Base-by-base conservation (phyloP, 495 filamentous ascomycete genomes). In the Wilcoxina mikolae region DNA sequence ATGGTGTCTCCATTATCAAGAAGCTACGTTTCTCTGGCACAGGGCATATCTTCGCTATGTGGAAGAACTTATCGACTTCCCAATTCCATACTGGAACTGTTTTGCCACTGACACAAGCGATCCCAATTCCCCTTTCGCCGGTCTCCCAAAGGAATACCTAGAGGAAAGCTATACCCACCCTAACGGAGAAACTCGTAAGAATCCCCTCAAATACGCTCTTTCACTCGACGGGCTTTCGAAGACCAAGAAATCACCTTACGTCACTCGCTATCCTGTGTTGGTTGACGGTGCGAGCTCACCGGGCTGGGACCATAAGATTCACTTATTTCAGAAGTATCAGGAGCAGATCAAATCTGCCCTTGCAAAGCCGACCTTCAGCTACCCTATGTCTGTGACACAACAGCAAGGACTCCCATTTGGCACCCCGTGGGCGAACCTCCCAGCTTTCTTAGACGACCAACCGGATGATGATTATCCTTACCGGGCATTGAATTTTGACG, bases 11-110 rank as follows among this genome's bases (percentile, higher is more conserved):
- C 56, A 58, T 33, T 50, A 55, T 23, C 56, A 55, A 39, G 56
- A 58, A 39, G 56, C 56, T 0, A 55, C 53, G 15, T 58, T 58
- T 17, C 44, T 48, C 20, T 58, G 51, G 52, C 56, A 55, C 31
- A 27, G 56, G 11, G 52, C 56, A 1, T 49, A 58, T 20, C 41
- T 58, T 22, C 43, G 51, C 3, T 58, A 58, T 29, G 53, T 58
- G 5, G 56, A 58, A 29, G 44, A 49, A 20, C 27, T 42, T 9
- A 58, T 58, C 24, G 31, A 33, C 5, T 55, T 35, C 23, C 23
- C 52, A 4, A 49, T 58, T n/a, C 56, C 56, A 27, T 58, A 55
- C 51, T 58, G 52, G 56, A 58, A 58, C 22, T 17, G 42, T 5
- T 31, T 58, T 15, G 35, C 35, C 3, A 9, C 29, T n/a, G 56